Conservation (phyloP, 306 rosid genomes). For the Argentina anserina region DNA sequence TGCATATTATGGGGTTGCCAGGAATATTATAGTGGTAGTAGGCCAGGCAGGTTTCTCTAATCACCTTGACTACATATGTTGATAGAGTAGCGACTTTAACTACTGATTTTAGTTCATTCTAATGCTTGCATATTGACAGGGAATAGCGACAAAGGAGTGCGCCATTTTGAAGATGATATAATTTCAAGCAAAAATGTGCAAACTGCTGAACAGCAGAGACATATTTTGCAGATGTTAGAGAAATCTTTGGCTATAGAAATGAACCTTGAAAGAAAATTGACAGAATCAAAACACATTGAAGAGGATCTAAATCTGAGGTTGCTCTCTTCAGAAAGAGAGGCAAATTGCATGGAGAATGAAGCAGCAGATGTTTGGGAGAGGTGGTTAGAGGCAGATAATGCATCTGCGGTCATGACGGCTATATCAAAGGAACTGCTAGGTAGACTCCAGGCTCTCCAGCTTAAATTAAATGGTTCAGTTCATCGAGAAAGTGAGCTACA, state of each 20-base stretch:
- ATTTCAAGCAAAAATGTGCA: conserved; percentile 39
- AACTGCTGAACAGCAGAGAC: conserved; percentile 61
- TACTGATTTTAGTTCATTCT: background rate
- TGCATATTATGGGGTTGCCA: conserved; percentile 1
- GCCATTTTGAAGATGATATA: conserved; percentile 38
- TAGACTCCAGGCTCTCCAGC: conserved; percentile 60
- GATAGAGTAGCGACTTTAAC: background rate
- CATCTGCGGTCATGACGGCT: conserved; percentile 48
- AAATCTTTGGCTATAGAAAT: conserved; percentile 73
- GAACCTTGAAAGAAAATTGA: conserved; percentile 66
- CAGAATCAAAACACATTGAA: conserved; percentile 46
- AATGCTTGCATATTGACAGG: conserved; percentile 36
- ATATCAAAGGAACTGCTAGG: conserved; percentile 72
- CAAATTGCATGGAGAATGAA: conserved; percentile 57
- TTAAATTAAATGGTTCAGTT: conserved; percentile 50
- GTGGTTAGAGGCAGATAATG: conserved; percentile 62
- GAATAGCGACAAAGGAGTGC: conserved; percentile 33
- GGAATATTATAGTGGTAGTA: background rate
- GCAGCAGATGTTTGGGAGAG: conserved; percentile 49
- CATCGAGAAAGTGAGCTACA: conserved; percentile 59
- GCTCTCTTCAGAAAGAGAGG: conserved; percentile 43
- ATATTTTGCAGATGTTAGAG: conserved; percentile 71
- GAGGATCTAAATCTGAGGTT: conserved; percentile 44
- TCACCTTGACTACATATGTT: background rate
- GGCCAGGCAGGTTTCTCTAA: background rate